A percentile compares a stretch with the other conserved stretches of the same genome.
Conservation (phyloP, 192 early-diverging fungal species). For the Coemansia sp. region DNA sequence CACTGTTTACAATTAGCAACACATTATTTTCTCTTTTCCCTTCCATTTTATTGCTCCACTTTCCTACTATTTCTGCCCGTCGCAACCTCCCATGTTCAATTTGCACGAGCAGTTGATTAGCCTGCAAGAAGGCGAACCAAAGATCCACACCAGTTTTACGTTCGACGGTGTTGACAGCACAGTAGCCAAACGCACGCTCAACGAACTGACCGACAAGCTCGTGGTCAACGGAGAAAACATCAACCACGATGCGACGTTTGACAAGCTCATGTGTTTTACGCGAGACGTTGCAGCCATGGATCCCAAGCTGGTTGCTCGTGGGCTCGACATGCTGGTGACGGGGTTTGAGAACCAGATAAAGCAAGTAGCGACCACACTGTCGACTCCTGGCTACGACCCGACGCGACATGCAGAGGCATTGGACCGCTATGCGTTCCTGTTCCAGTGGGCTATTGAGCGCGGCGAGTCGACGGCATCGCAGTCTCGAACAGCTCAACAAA, state of each 20-base stretch:
- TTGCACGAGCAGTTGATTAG: conserved; percentile 62
- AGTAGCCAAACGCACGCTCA: conserved; percentile 52
- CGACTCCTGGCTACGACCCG: conserved; percentile 67
- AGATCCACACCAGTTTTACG: conserved; percentile 41
- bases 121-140: conserved; percentile 59
- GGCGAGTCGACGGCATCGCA: conserved; percentile 62
- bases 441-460: conserved; percentile 76
- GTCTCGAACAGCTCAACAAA: conserved; percentile 11
- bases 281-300: conserved; percentile 52
- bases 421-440: conserved; percentile 81
- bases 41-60: conserved; percentile 3
- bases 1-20: not conserved
- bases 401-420: conserved; percentile 63
- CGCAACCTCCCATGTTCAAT: conserved; percentile 32
- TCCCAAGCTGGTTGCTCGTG: conserved; percentile 55
- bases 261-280: conserved; percentile 43
- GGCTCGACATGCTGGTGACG: conserved; percentile 72
- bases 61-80: not conserved
- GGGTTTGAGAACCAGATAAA: conserved; percentile 68
- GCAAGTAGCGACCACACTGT: conserved; percentile 61
- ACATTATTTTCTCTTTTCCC: not conserved
- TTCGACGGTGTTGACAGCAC: conserved; percentile 39
- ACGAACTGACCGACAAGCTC: conserved; percentile 56
- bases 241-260: conserved; percentile 29
- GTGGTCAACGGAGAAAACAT: conserved; percentile 43